Base-by-base conservation (phyloP, 108 stramenopile species). In the Aurantiochytrium sp. region DNA sequence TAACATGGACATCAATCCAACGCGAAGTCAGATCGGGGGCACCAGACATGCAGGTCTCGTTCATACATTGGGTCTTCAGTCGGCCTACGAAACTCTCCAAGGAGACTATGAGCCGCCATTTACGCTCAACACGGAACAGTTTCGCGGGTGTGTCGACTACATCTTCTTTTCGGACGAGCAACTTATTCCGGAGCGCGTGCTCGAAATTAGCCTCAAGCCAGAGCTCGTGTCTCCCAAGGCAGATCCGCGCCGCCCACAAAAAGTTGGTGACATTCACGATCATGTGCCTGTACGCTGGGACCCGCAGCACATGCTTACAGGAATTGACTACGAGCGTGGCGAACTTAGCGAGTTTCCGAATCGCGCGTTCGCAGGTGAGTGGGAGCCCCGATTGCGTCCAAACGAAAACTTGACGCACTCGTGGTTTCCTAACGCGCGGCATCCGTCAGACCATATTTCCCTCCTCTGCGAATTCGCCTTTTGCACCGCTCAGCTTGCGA, bases 391-490 rank as follows among this genome's bases (percentile, higher is more conserved):
- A 21, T 16, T 53, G 6, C 49, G 45, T 3, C 49, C 45, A 8
- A 83, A 83, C 49, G 76, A 83, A 35, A 53, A 47, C 4, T 18
- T 53, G 6, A 12, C 16, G 45, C 76, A 83, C 51, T 25, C 45
- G 19, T 83, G 76, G 76, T 83, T 83, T 83, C 76, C 76, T 16
- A 83, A 83, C 51, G 51, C 45, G 49, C 49, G n/a, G 43, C 45
- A 47, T 45, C 76, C 76, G 10, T 83, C 76, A 6, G 76, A 83
- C 76, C 76, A 83, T 83, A 83, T 83, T 35, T 53, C 76, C 6
- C 51, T 83, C 6, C 51, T 53, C n/a, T 47, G 49, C 76, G 76
- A 83, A 23, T 53, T 83, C 28, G 3, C 51, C 51, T 83, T 83
- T 83, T 53, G 25, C 23, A 23, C 19, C 8, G 10, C 49, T 6